Base-by-base conservation (phyloP, 23 red algal genomes). In the Gracilaria vermiculophylla region DNA sequence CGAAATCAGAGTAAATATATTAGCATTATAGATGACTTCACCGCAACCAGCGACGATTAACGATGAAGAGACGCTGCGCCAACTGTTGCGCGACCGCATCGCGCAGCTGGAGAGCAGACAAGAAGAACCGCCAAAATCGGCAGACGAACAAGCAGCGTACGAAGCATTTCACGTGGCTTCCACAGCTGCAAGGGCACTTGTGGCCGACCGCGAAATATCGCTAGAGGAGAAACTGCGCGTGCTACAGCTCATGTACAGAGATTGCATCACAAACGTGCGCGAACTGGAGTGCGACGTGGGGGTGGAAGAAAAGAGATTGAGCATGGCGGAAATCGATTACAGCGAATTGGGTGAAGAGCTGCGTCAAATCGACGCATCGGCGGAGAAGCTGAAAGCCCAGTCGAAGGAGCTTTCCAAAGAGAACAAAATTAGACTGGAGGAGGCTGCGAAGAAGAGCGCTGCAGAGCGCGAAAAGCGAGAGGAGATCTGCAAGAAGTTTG, bases 141-240 rank as follows among this genome's bases (percentile, higher is more conserved):
- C 81, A 9, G 81, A 86, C 53, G 81, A 86, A 28, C 81, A 86
- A 56, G 81, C 81, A 19, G 81, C 81, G 7, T 57, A 86, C 23
- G 81, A 86, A 27, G 81, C 81, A 86, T 86, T 69, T 57, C 81
- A 86, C 47, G 81, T 86, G 25, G 81, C 81, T 32, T 67, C 62
- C 5, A 70, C 81, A 5, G 81, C 81, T 47, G 81, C 65, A 13
- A 58, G 62, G 2, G 81, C 81, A 44, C 61, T 86, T 11, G 81
- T 86, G 21, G 81, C 62, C 16, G 81, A 86, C 41, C 31, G 49
- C 13, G 81, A 86, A 53, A 86, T 86, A 72, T 55, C 61, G 32
- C 64, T 64, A 40, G 81, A 86, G 23, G 81, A 86, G 65, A 86
- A 86, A 47, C 27, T 70, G 27, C 81, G 81, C 14, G 81, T 86